Percentiles rank a stretch among this genome's conserved stretches.
These are phyloP conservation scores for Striga asiatica DNA, from an alignment of 257 asterid species.

Conservation along the genomic window DNA sequence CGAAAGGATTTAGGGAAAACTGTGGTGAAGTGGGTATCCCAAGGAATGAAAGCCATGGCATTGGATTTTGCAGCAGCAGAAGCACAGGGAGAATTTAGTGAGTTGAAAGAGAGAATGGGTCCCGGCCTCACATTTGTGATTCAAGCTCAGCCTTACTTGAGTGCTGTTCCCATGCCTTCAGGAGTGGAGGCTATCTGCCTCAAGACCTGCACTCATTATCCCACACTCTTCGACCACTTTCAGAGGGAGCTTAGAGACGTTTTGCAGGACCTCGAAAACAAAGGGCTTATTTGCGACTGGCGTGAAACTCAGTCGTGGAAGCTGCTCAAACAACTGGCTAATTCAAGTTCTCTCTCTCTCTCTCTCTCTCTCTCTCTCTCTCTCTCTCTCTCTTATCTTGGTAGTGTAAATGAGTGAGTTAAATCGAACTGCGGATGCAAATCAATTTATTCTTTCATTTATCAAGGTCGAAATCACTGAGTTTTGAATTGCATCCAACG, in stretches of 20 bases:
- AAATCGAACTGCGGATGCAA: too few species aligned
- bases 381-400: too few species aligned
- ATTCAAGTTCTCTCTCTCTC: slow-evolving; percentile 42
- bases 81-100: slow-evolving; percentile 62
- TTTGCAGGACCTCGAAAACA: slow-evolving; percentile 53
- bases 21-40: slow-evolving; percentile 71
- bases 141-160: slow-evolving; percentile 86
- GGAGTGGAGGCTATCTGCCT: slow-evolving; percentile 80
- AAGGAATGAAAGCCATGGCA: slow-evolving; percentile 91
- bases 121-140: slow-evolving; percentile 82
- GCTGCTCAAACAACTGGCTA: slow-evolving; percentile 73
- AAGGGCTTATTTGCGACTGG: slow-evolving; percentile 51
- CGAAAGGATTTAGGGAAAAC: slow-evolving; percentile 68
- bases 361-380: not conserved
- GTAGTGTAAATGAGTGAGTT: too few species aligned
- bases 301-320: slow-evolving; percentile 80
- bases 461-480: too few species aligned
- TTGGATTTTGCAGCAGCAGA: slow-evolving; percentile 55
- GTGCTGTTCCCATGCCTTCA: slow-evolving; percentile 79
- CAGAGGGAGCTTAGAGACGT: slow-evolving; percentile 89
- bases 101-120: slow-evolving; percentile 59
- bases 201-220: slow-evolving; percentile 87
- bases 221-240: slow-evolving; percentile 89
- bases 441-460: too few species aligned
- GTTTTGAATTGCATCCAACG: too few species aligned